Evolutionary conservation across 2,329 filamentous ascomycete species (phyloP), one percentile per base, ranked within the genome.

Genomic region (Aspergillus clavatus): DNA sequence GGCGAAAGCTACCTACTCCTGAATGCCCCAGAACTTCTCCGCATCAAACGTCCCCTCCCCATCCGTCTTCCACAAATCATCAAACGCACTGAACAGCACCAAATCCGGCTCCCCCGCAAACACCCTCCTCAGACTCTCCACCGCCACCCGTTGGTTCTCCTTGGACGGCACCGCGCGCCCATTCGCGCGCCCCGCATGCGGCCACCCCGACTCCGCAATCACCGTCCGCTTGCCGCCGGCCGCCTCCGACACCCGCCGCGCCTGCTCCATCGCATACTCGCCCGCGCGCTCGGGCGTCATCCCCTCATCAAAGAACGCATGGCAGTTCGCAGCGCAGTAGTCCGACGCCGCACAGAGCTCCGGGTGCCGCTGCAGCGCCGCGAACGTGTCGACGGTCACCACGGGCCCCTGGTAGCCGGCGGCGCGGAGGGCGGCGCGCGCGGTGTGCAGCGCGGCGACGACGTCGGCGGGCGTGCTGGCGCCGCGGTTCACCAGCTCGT

Each of bases 191-290:
- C 89, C 89, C 54, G 79, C 66, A 63, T 79, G 82, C 33, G 89
- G 89, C 89, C 89, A 95, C 40, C 89, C 89, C 3, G 84, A 84
- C 72, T 95, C 89, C 1, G 87, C 89, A 54, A 94, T 82, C 28
- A 91, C 73, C 24, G 86, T 76, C 37, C 76, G 74, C 67, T 88
- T 84, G 19, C 69, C 69, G 41, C 76, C 80, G 3, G 70, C 72
- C 3, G 60, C 57, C 5, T 65, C 55, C 14, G 70, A 70, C 47
- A 83, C 70, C 5, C 56, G 63, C 22, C 71, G 60, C 5, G 72
- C 76, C 51, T 83, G 81, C 21, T 73, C 71, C 29, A 73, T 65
- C 29, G 89, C 78, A 66, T 88, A 95, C 0, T 64, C 55, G 3
- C 89, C 89, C 2, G 88, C 82, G 24, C 79, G 67, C 1, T 71